A percentile compares a stretch with the other conserved stretches of the same genome.
phyloP scores from a whole-genome alignment of 2,329 filamentous ascomycete species.

The Calonectria pseudoturangicola region DNA sequence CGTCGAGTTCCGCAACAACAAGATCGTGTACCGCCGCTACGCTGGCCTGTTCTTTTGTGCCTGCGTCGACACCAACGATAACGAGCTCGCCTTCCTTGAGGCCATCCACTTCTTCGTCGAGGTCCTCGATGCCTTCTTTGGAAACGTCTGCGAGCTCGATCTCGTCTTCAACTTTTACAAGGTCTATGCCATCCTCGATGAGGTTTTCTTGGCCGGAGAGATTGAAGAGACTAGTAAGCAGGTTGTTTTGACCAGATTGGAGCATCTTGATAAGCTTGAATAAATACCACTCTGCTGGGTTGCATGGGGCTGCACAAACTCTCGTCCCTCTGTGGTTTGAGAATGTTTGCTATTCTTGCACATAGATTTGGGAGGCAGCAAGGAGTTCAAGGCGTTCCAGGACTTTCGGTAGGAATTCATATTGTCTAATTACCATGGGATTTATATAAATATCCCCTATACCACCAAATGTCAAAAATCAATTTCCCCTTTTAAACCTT shows the following conservation, averaged over 20 bases:
- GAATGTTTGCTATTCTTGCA: constrained; percentile 26
- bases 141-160: constrained; percentile 98
- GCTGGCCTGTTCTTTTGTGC: constrained; percentile 99
- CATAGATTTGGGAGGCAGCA: constrained; percentile 34
- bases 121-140: constrained; percentile 98
- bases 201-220: constrained; percentile 97
- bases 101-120: constrained; percentile 99
- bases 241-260: constrained; percentile 93
- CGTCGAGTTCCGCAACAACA: constrained; percentile 95
- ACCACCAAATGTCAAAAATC: background rate
- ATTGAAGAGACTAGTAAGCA: constrained; percentile 99
- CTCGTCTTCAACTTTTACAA: constrained; percentile 89
- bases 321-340: background rate
- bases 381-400: constrained; percentile 35
- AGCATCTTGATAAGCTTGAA: constrained; percentile 97
- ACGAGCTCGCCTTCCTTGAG: constrained; percentile 96
- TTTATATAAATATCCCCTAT: constrained; percentile 1
- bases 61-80: constrained; percentile 99
- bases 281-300: constrained; percentile 61
- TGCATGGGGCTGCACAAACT: background rate
- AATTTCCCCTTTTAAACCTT: background rate
- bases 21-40: constrained; percentile 98
- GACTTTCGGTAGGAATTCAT: constrained; percentile 19
- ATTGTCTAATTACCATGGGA: constrained; percentile 29
- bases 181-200: constrained; percentile 98